A percentile compares a stretch with the other conserved stretches of the same genome.
Evolutionary conservation across 441 rosid genomes (phyloP).

Genomic region (Corymbia calophylla): DNA sequence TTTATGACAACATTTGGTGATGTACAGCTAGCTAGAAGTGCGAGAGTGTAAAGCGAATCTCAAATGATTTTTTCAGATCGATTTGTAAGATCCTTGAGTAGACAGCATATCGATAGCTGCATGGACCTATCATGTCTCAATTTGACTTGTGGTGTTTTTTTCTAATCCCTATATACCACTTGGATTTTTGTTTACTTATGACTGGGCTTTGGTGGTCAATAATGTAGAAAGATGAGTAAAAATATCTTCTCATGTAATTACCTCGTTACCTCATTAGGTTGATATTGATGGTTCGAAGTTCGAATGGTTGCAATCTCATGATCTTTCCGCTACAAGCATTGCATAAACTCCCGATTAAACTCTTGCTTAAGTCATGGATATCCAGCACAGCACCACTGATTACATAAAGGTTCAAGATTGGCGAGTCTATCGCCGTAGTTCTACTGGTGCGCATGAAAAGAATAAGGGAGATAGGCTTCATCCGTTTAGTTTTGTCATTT

Average conservation of each 20-base stretch:
- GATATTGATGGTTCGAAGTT: too few species aligned
- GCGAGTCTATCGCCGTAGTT: too few species aligned
- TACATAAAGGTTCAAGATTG: too few species aligned
- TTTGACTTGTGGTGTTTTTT: not conserved
- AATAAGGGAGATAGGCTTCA: not conserved
- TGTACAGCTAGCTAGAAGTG: not conserved
- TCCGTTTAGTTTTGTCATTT: not conserved
- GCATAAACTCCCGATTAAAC: rapidly evolving
- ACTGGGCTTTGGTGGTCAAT: not conserved
- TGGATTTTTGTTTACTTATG: not conserved
- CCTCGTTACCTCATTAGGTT: not conserved
- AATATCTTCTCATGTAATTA: not conserved
- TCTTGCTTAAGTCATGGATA: not conserved
- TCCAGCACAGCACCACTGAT: too few species aligned
- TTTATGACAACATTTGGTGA: not conserved
- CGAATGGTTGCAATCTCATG: not conserved
- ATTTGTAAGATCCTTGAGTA: not conserved
- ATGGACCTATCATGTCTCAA: not conserved
- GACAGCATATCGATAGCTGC: not conserved
- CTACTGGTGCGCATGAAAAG: too few species aligned
- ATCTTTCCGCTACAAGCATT: rapidly evolving
- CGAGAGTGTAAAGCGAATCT: not conserved
- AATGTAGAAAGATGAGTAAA: not conserved
- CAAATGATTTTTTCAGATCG: not conserved
- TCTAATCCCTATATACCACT: not conserved